phyloP scores from a whole-genome alignment of 148 eudicot genomes.

The Polygonum maritimum region DNA sequence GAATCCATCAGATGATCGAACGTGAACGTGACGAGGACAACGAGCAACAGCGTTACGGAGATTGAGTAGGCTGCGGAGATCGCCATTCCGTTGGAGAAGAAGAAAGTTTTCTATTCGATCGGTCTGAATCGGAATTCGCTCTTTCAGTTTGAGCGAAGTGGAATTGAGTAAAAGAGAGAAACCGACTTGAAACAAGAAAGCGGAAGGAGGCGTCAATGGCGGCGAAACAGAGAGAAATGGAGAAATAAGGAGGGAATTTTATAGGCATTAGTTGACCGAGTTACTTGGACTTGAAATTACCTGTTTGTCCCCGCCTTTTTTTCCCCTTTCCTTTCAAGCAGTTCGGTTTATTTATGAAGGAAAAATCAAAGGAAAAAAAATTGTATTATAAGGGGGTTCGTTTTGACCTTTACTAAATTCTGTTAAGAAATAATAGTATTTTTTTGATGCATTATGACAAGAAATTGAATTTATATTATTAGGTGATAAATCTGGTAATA shows the following conservation, averaged over 20 bases:
- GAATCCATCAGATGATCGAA: neutral
- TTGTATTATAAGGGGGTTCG: neutral
- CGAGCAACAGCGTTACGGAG: neutral
- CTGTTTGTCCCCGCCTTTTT: neutral
- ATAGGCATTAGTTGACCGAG: neutral
- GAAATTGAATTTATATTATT: too few species aligned
- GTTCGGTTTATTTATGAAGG: too few species aligned
- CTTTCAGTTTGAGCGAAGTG: neutral
- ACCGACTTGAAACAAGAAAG: neutral
- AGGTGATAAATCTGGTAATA: too few species aligned
- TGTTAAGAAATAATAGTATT: neutral
- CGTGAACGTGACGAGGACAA: neutral
- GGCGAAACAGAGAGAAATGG: conserved; percentile 6
- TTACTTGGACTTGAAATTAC: neutral
- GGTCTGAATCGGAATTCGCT: neutral
- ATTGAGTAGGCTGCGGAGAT: neutral
- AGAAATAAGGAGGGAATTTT: neutral
- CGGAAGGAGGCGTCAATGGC: conserved; percentile 7
- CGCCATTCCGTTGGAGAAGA: neutral
- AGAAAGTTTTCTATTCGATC: neutral
- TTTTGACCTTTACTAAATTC: neutral
- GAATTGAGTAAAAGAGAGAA: neutral
- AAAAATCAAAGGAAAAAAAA: too few species aligned
- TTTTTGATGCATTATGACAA: neutral
- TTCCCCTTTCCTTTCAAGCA: neutral